Evolutionary conservation across 2,329 filamentous ascomycete genomes (phyloP).

Genomic region (Fusarium miscanthi): DNA sequence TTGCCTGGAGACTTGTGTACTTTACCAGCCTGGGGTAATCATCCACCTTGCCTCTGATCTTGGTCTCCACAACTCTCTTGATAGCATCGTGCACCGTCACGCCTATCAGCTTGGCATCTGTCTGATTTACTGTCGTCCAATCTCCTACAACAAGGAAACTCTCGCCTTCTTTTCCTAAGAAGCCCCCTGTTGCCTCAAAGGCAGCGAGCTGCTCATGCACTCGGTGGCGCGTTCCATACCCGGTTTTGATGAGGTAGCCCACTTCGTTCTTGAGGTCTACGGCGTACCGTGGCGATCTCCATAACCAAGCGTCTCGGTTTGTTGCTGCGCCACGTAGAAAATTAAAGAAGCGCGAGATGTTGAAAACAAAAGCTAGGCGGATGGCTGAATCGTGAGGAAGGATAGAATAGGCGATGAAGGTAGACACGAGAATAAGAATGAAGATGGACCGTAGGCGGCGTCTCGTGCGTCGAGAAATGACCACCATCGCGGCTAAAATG

Average conservation of each 20-base stretch:
- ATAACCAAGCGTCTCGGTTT: slow-evolving; percentile 56
- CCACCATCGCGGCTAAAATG: slow-evolving; percentile 17
- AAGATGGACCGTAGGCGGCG: slow-evolving; percentile 44
- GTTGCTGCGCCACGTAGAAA: slow-evolving; percentile 44
- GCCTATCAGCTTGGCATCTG: slow-evolving; percentile 47
- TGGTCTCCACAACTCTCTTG: slow-evolving; percentile 50
- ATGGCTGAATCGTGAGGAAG: slow-evolving; percentile 50
- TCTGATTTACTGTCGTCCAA: slow-evolving; percentile 55
- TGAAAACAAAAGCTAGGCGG: slow-evolving; percentile 51
- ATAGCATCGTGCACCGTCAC: slow-evolving; percentile 57
- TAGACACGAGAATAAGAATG: slow-evolving; percentile 41
- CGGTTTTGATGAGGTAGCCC: slow-evolving; percentile 65
- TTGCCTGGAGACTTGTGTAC: slow-evolving; percentile 54
- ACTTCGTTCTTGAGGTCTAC: slow-evolving; percentile 60
- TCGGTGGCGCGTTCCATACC: slow-evolving; percentile 64
- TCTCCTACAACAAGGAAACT: slow-evolving; percentile 63
- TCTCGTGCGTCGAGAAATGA: slow-evolving; percentile 45
- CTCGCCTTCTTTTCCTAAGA: slow-evolving; percentile 52
- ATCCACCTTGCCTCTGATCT: slow-evolving; percentile 43
- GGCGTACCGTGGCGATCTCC: slow-evolving; percentile 51
- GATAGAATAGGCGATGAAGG: slow-evolving; percentile 44
- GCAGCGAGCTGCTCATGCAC: slow-evolving; percentile 60
- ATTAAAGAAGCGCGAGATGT: slow-evolving; percentile 48
- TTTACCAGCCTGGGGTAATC: slow-evolving; percentile 53
- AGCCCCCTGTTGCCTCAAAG: slow-evolving; percentile 48